Base-by-base conservation (phyloP, 148 eudicot genomes). In the Pouteria glomerata region DNA sequence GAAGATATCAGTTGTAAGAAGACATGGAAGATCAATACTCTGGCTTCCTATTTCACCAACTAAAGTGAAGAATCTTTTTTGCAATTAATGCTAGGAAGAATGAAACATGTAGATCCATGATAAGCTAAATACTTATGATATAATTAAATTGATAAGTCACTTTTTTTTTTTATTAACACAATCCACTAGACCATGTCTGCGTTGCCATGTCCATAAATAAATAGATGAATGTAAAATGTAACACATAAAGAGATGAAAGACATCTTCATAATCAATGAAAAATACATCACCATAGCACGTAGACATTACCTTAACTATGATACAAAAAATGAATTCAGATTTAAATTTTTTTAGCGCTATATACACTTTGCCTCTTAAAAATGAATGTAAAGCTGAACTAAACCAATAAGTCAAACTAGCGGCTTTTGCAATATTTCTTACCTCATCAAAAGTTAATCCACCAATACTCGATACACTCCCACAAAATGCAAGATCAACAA, bases 391-490 rank as follows among this genome's bases (percentile, higher is more conserved):
- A 29, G 42, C 27, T 39, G 19, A 47, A 74, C 37, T 8, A 56
- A 39, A 57, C 27, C 35, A 57, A 39, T 42, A 58, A 29, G 57
- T 33, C 15, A 0, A 45, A 16, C 23, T 72, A 21, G 27, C 27
- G 11, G 23, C 30, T 69, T 60, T 53, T n/a, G 39, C 16, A 26
- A 53, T 13, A 45, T 37, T 42, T 13, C 70, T 80, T 87, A 95
- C 99, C 97, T 95, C 99, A 79, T 95, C 99, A 68, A 92, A 71
- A 60, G 99, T 92, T 80, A 95, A 82, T 73, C 99, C 99, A 83
- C 94, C 96, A 64, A 92, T 85, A 47, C 78, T 86, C 69, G 99
- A 95, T 39, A 81, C 83, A 79, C 99, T 95, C 67, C 99, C 99
- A 75, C 89, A 82, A 74, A 95, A 95, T 61, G 97, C 92, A 76